Evolutionary conservation across 2,329 filamentous ascomycete genomes (phyloP), one percentile per base, ranked within the genome.

Genomic region (Penicillium sp.): DNA sequence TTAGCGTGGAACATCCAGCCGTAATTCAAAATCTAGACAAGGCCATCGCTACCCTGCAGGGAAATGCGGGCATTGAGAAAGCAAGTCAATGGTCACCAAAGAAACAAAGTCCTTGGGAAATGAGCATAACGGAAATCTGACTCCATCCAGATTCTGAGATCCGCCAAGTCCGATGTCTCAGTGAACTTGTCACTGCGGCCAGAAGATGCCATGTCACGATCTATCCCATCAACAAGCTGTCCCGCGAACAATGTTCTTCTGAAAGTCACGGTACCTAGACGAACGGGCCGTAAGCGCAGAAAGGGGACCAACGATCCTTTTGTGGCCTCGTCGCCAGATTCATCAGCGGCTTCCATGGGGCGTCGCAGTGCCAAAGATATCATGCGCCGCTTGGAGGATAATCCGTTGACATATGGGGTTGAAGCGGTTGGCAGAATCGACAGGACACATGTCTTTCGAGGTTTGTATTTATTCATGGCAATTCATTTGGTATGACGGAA

Each of bases 221-320:
- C 88, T 7, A 75, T 95, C 51, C 75, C 85, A 57, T 95, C 91
- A 6, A 83, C 84, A 37, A 86, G 85, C 62, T 80, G 84, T 29
- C 72, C 80, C 18, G 86, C 88, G 8, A 88, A 90, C 63, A 95
- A 96, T 62, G 73, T 97, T 18, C 77, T 97, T 18, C 76, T 98
- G 45, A 90, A 90, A 65, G 78, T 98, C 47, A 90, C 85, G 0
- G 82, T 97, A 1, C 91, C 93, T 0, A 93, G 84, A 66, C 77
- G 88, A 47, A 96, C 90, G 2, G 90, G 90, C 3, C 81, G 89
- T 51, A 95, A 87, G 69, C 81, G 90, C 49, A 95, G 90, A 71
- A 78, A 84, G 57, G 90, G 88, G n/a, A 82, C 82, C 4, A 66
- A 83, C 47, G 84, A 76, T 4, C 82, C 85, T 0, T 91, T 82